phyloP scores from a whole-genome alignment of 2,329 filamentous ascomycete genomes.

The Ascosphaera aggregata region DNA sequence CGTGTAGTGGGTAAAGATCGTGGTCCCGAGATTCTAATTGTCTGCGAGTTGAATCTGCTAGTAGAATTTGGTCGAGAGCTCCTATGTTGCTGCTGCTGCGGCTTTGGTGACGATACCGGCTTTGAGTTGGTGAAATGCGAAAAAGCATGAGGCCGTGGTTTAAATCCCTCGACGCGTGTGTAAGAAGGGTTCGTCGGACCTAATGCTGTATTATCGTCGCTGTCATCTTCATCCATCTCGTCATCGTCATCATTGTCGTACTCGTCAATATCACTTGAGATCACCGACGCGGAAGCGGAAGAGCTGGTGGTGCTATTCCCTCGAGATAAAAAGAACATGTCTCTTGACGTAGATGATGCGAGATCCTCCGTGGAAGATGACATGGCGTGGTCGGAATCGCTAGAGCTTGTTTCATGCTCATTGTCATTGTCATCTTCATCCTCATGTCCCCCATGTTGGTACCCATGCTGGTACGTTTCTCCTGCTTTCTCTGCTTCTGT shows the following conservation, averaged over 20 bases:
- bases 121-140: conserved; percentile 47
- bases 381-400: conserved; percentile 38
- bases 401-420: conserved; percentile 57
- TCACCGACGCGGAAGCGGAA: conserved; percentile 11
- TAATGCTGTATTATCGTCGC: conserved; percentile 65
- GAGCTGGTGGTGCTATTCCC: conserved; percentile 5
- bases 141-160: conserved; percentile 80
- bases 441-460: conserved; percentile 26
- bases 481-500: not conserved
- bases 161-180: conserved; percentile 28
- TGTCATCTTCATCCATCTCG: conserved; percentile 26
- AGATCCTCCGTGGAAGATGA: conserved; percentile 6
- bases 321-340: not conserved
- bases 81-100: not conserved
- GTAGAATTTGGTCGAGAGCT: conserved; percentile 7
- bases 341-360: not conserved
- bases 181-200: conserved; percentile 31
- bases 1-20: not conserved
- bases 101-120: not conserved
- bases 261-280: conserved; percentile 14
- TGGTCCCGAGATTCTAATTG: not conserved
- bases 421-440: conserved; percentile 47
- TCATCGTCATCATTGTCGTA: not conserved
- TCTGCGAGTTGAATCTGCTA: not conserved
- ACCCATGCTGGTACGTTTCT: conserved; percentile 60